Evolutionary conservation across 2,329 filamentous ascomycete genomes (phyloP).

Genomic region (Parafenestella ontariensis): DNA sequence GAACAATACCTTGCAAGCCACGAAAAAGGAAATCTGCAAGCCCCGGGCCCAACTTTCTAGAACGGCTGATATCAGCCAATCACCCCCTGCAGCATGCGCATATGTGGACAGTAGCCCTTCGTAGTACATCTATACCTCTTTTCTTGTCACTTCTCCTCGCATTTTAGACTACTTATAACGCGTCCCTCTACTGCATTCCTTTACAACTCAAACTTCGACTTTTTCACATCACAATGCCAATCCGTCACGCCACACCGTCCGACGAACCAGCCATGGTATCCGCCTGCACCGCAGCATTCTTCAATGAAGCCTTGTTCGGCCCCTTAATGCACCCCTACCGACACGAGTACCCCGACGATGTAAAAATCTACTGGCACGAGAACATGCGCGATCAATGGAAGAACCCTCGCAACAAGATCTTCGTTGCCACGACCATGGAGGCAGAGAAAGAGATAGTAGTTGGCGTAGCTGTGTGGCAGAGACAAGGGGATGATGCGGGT

Average conservation of each 20-base stretch:
- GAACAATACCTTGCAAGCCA: too few relatives aligned
- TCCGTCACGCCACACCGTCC: conserved; percentile 21
- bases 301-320: conserved; percentile 40
- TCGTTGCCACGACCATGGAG: conserved; percentile 17
- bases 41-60: not conserved
- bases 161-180: too few relatives aligned
- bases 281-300: conserved; percentile 34
- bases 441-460: conserved; percentile 19
- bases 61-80: not conserved
- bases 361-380: conserved; percentile 33
- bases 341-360: conserved; percentile 30
- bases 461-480: conserved; percentile 29
- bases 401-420: conserved; percentile 12
- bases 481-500: conserved; percentile 27
- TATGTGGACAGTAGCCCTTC: not conserved
- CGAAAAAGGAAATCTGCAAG: not conserved
- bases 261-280: conserved; percentile 28
- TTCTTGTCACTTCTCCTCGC: too few relatives aligned
- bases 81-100: not conserved
- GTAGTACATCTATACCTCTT: too few relatives aligned
- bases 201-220: too few relatives aligned
- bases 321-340: conserved; percentile 37
- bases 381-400: conserved; percentile 20
- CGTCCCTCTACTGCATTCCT: too few relatives aligned
- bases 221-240: conserved; percentile 14